These are phyloP conservation scores for Cercophora sp. DNA, from an alignment of 495 filamentous ascomycete genomes.

Conservation along the genomic window DNA sequence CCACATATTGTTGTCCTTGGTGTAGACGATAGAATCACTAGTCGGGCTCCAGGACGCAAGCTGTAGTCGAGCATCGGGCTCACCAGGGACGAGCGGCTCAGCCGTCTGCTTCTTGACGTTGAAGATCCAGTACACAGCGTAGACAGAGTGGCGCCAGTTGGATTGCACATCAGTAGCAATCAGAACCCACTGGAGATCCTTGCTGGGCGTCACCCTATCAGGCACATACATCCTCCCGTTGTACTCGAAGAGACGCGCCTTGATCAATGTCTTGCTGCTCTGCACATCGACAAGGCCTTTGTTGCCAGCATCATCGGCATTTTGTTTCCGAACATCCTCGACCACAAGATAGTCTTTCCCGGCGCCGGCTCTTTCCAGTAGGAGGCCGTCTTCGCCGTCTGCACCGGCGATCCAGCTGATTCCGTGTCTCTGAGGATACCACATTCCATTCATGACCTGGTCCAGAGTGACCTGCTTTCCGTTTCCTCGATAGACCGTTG, in stretches of 20 bases:
- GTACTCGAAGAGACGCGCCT: constrained; percentile 57
- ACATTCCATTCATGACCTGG: constrained; percentile 70
- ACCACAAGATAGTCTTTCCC: constrained; percentile 73
- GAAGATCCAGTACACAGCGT: constrained; percentile 86
- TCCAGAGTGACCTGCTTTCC: constrained; percentile 79
- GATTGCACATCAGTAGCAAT: constrained; percentile 62
- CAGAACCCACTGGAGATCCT: constrained; percentile 78
- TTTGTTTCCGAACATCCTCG: constrained; percentile 69
- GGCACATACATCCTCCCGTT: constrained; percentile 49
- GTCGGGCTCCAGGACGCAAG: constrained; percentile 87
- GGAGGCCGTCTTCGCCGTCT: constrained; percentile 78
- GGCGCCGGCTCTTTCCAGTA: constrained; percentile 60
- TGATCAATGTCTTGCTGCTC: constrained; percentile 67
- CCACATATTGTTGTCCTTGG: constrained; percentile 82
- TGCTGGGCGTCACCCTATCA: constrained; percentile 66
- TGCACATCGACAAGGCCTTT: constrained; percentile 33
- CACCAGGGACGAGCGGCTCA: constrained; percentile 69
- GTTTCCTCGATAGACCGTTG: constrained; percentile 58
- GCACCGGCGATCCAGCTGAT: constrained; percentile 88
- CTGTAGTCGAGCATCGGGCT: constrained; percentile 66
- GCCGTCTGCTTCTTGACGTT: constrained; percentile 79
- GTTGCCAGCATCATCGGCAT: constrained; percentile 25
- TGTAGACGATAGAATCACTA: constrained; percentile 81
- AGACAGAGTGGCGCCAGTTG: constrained; percentile 89
- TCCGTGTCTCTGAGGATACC: constrained; percentile 61